Conservation (phyloP, 2,329 filamentous ascomycete genomes). For the Parafenestella ontariensis region DNA sequence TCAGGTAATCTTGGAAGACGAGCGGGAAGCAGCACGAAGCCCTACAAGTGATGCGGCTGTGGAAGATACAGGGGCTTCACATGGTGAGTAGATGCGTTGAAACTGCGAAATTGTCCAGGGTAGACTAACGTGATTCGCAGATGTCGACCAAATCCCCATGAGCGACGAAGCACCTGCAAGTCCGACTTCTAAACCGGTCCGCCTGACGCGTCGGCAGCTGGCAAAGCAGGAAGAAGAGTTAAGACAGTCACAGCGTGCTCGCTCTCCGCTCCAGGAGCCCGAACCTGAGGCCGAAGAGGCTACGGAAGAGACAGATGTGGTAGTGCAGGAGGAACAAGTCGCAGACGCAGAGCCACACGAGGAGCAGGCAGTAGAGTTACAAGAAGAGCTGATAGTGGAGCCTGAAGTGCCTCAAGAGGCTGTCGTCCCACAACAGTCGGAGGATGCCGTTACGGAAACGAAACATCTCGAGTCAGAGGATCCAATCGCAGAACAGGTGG, state of each 20-base stretch:
- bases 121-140: conserved; percentile 28
- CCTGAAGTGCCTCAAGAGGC: neutral
- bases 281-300: conserved; percentile 10
- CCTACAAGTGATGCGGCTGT: conserved; percentile 23
- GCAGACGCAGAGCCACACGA: no score
- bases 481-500: conserved; percentile 7
- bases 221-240: conserved; percentile 43
- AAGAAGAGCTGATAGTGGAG: conserved; percentile 1
- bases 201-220: conserved; percentile 46
- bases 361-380: neutral
- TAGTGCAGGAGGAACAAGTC: neutral
- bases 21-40: no score
- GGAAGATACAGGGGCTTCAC: conserved; percentile 22
- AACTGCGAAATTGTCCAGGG: neutral
- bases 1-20: no score
- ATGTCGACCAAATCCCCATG: conserved; percentile 24
- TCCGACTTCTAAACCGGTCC: conserved; percentile 36
- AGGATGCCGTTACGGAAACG: neutral
- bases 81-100: conserved; percentile 25
- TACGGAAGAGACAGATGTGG: conserved; percentile 11
- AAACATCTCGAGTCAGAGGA: conserved; percentile 3
- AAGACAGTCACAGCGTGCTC: conserved; percentile 28
- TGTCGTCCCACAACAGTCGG: conserved; percentile 1
- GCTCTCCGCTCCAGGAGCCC: conserved; percentile 11
- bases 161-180: conserved; percentile 29